Evolutionary conservation across 23 red algal genomes (phyloP).

Genomic region (Pyropia yezoensis): DNA sequence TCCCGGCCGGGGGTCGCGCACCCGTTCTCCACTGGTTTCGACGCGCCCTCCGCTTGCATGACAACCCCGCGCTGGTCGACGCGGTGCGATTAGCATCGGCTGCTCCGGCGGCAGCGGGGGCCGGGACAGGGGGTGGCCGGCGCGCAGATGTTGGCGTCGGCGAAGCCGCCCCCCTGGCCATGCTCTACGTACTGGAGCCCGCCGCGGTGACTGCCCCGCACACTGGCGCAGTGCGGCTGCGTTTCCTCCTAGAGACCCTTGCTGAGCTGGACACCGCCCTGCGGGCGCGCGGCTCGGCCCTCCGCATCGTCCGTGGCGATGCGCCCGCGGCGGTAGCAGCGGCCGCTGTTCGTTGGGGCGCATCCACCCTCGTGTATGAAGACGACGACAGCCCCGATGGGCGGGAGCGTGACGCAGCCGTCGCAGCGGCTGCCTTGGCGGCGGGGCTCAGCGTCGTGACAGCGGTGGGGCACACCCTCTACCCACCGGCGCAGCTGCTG

Average conservation of each 20-base stretch:
- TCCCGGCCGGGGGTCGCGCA: too few species aligned
- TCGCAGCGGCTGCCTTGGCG: conserved; percentile 4
- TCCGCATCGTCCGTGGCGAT: conserved; percentile 39
- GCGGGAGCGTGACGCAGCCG: conserved; percentile 26
- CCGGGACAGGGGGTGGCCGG: too few species aligned
- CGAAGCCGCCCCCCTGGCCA: conserved; percentile 14
- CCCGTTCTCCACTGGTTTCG: conserved; percentile 89
- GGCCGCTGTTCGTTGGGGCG: conserved; percentile 12
- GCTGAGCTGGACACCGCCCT: conserved; percentile 41
- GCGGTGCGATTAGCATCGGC: conserved; percentile 9
- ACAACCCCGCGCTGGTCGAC: conserved; percentile 69
- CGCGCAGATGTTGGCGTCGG: neutral
- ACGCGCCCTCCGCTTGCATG: conserved; percentile 67
- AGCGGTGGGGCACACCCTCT: conserved; percentile 45
- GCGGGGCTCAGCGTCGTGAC: conserved; percentile 30
- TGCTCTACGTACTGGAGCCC: conserved; percentile 71
- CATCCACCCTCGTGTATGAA: conserved; percentile 40
- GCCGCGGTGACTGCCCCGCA: conserved; percentile 3
- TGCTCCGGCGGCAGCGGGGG: too few species aligned
- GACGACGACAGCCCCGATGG: conserved; percentile 32
- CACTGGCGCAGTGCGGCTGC: conserved; percentile 45
- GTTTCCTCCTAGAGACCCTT: conserved; percentile 82
- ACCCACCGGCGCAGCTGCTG: conserved; percentile 63
- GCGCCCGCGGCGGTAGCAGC: conserved; percentile 22
- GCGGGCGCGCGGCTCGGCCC: conserved; percentile 14